These are phyloP conservation scores for Mycosarcoma mackinlayi DNA, from an alignment of 1,284 basidiomycete species.

Conservation along the genomic window DNA sequence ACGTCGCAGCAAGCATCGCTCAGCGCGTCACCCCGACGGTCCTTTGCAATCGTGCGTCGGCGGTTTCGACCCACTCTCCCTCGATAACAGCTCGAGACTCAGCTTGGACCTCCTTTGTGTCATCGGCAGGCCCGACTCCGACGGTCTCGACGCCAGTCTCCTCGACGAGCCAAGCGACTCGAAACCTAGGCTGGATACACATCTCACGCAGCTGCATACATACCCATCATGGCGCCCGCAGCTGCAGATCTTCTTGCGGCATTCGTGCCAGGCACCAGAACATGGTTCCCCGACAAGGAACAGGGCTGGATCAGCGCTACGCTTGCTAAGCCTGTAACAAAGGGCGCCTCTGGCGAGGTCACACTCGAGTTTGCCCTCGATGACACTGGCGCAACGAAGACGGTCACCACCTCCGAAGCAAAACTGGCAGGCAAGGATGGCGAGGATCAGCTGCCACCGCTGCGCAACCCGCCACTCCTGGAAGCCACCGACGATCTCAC, in stretches of 20 bases:
- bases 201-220: background rate
- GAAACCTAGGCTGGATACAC: background rate
- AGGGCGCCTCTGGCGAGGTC: conserved; percentile 51
- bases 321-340: conserved; percentile 72
- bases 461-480: conserved; percentile 94
- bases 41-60: conserved; percentile 3
- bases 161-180: background rate
- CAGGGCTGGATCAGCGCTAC: conserved; percentile 91
- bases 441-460: conserved; percentile 77
- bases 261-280: conserved; percentile 69
- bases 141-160: background rate
- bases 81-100: background rate
- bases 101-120: background rate
- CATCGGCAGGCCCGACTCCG: conserved; percentile 8
- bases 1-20: background rate
- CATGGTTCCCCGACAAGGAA: conserved; percentile 87
- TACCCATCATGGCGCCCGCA: conserved; percentile 45
- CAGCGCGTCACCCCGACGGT: conserved; percentile 31
- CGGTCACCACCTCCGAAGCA: conserved; percentile 56
- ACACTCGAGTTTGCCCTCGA: conserved; percentile 61
- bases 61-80: background rate
- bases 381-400: conserved; percentile 55
- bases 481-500: conserved; percentile 98
- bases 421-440: conserved; percentile 53
- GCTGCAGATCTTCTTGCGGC: conserved; percentile 54